Base-by-base conservation (phyloP, 1,284 basidiomycete species). In the Chalciporus sp. region DNA sequence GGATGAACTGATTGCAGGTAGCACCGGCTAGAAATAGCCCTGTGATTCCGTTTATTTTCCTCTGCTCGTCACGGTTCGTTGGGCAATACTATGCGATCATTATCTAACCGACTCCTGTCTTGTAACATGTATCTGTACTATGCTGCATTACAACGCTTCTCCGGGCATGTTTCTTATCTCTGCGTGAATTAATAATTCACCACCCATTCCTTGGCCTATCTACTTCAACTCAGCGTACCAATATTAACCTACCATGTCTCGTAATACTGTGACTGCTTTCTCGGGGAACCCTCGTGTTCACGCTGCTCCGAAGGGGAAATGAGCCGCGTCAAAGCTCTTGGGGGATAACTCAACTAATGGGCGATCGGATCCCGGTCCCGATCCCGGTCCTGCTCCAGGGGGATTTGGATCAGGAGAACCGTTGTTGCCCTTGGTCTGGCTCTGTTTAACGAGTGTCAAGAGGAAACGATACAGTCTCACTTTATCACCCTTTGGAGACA, bases 381-480 rank as follows among this genome's bases (percentile, higher is more conserved):
- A 6, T 23, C 23, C 23, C 23, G 23, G 23, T 23, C 6, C 23
- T 23, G n/a, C n/a, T n/a, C n/a, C n/a, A n/a, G 6, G 23, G 6
- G 23, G 23, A 6, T 6, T 23, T 2, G 3, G 37, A 14, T 43
- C 42, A 8, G 27, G n/a, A 7, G 37, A 19, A 10, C 3, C n/a
- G 17, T 40, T 20, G 33, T 28, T 1, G 17, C 33, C 35, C 6
- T 6, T 23, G 3, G 42, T 50, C 0, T 11, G 26, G 39, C 64
- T 64, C 23, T 27, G 45, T 37, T 41, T 54, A 27, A 62, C 59
- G 35, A 70, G 55, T 14, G 58, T 48, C 14, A 67, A 19, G 9
- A 69, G 48, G 49, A 67, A 53, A 2, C 42, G n/a, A 12, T 79
- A 77, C 2, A 77, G 59, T 7, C 51, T 31, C 14, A 65, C 55